Evolutionary conservation across 345 rosid genomes (phyloP), one percentile per base, ranked within the genome.

Genomic region (Noccaea caerulescens): DNA sequence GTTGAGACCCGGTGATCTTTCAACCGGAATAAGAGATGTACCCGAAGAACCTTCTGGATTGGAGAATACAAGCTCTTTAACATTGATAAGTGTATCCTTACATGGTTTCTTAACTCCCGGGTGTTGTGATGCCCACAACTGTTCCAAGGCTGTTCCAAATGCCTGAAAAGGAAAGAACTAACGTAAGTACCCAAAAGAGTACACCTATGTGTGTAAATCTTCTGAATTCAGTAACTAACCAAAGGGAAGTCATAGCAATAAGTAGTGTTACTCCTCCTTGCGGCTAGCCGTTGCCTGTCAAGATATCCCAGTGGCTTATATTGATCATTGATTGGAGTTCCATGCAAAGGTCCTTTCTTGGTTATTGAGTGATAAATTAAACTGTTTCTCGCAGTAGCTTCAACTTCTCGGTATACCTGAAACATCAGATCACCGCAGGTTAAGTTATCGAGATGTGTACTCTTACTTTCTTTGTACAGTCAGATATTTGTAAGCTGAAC

Each of bases 201-300:
- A 20, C 38, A 47, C 7, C 7, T 41, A 25, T 23, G 9, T 30
- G 62, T 16, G 30, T 69, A 18, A 37, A 68, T 43, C 43, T 53
- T 42, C 62, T 43, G 32, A 68, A 11, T 61, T 66, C 51, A 42
- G 60, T 37, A 63, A 74, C 98, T 80, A 49, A 95, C 98, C 89
- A 92, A 72, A 37, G 98, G 99, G 71, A 95, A 95, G 80, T 95
- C 99, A 67, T 95, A 86, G 88, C 99, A 95, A 69, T 95, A 92
- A 41, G 99, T 95, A 49, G 99, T 90, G 80, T 70, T 86, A 73
- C 80, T 90, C 70, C 72, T 85, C 85, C 99, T 89, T 59, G 99
- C 98, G 5, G 79, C 20, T 59, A 95, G 82, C 50, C 99, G 98
- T 81, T 90, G 85, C 63, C 84, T 81, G 76, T 90, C 97, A 53